These are phyloP conservation scores for Gamarada debralockiae DNA, from an alignment of 495 filamentous ascomycete genomes.

Conservation along the genomic window DNA sequence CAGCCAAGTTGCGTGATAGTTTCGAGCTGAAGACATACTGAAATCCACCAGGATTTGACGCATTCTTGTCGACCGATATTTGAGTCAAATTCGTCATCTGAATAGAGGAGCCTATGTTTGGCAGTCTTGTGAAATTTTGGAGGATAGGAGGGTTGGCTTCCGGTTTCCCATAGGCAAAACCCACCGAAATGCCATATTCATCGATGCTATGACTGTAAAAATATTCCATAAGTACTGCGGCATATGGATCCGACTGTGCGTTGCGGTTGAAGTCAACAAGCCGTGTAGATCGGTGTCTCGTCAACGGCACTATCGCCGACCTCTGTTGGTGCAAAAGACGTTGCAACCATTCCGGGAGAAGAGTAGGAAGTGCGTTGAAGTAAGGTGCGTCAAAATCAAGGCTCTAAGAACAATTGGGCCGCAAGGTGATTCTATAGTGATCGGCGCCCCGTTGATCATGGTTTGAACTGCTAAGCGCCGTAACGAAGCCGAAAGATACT, in stretches of 20 bases:
- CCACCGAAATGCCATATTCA: conserved; percentile 20
- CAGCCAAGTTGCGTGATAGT: no score
- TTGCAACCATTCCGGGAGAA: no score
- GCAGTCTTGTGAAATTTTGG: conserved; percentile 27
- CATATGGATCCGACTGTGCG: neutral
- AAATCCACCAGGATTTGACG: conserved; percentile 34
- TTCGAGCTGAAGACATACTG: conserved; percentile 20
- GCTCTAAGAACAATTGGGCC: no score
- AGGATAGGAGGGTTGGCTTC: conserved; percentile 29
- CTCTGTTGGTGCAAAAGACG: no score
- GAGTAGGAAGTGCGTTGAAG: no score
- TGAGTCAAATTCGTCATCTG: conserved; percentile 38
- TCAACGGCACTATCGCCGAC: no score
- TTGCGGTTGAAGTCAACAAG: conserved; percentile 28
- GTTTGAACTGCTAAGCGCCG: no score
- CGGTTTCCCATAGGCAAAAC: conserved; percentile 9
- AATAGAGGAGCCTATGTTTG: conserved; percentile 31
- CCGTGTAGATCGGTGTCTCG: no score
- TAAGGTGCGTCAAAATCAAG: no score
- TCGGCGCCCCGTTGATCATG: no score
- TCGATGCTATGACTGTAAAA: conserved; percentile 21
- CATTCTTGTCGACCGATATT: conserved; percentile 36
- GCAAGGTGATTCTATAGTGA: no score
- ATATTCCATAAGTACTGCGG: neutral
- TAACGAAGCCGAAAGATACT: no score